phyloP scores from a whole-genome alignment of 495 filamentous ascomycete species.

The Platismatia glauca region DNA sequence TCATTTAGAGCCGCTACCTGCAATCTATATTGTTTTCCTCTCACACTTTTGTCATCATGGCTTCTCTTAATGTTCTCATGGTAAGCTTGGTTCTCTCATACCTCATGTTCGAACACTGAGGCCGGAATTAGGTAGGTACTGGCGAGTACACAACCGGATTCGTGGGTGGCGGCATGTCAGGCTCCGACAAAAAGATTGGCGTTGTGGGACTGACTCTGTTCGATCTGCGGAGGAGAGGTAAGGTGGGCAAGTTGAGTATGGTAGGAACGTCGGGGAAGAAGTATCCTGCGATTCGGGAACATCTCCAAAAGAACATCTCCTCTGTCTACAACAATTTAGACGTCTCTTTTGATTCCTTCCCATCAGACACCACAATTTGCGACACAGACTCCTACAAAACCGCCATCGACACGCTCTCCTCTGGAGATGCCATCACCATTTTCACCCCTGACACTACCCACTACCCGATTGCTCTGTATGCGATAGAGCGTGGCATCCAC shows the following conservation, averaged over 20 bases:
- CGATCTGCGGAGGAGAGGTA: conserved; percentile 78
- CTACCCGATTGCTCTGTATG: conserved; percentile 89
- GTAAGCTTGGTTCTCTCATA: conserved; percentile 34
- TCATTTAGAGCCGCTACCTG: neutral
- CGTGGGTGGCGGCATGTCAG: conserved; percentile 65
- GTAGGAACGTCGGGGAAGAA: conserved; percentile 81
- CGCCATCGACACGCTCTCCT: conserved; percentile 75
- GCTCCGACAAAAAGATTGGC: conserved; percentile 86
- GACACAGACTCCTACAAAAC: conserved; percentile 82
- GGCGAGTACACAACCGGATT: conserved; percentile 95
- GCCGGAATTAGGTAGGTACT: conserved; percentile 56
- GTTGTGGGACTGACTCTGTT: conserved; percentile 87
- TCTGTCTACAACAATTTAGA: conserved; percentile 82
- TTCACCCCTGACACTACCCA: conserved; percentile 95
- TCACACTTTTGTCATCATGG: conserved; percentile 36
- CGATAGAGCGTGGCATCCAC: conserved; percentile 76
- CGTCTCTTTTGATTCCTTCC: conserved; percentile 72
- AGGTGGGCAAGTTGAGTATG: conserved; percentile 81
- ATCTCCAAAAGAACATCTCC: conserved; percentile 81
- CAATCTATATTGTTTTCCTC: neutral
- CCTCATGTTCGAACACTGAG: conserved; percentile 19
- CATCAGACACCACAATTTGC: conserved; percentile 52
- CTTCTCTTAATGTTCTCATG: conserved; percentile 82
- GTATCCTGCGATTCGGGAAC: conserved; percentile 80
- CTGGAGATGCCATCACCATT: conserved; percentile 87